phyloP scores from a whole-genome alignment of 768 basidiomycete genomes.

The Termitomyces sp. region DNA sequence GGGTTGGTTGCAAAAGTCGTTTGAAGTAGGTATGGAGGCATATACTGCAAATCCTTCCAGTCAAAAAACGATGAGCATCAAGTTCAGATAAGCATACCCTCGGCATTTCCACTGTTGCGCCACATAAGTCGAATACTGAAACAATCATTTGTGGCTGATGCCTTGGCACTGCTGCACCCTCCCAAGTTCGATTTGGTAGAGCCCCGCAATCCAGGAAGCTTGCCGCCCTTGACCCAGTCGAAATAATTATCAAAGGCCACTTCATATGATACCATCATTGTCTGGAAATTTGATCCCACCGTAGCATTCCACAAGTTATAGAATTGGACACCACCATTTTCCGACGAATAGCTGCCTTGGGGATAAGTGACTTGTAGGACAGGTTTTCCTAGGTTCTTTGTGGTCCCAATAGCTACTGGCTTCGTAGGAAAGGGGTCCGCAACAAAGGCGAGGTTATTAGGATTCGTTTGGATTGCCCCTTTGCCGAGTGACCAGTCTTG shows the following conservation, averaged over 20 bases:
- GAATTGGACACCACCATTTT: conserved; percentile 64
- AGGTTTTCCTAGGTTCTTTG: conserved; percentile 27
- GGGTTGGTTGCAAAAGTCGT: conserved; percentile 49
- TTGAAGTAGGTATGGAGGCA: conserved; percentile 67
- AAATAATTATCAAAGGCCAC: conserved; percentile 63
- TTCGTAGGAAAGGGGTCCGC: conserved; percentile 58
- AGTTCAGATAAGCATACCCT: conserved; percentile 43
- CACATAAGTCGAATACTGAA: conserved; percentile 77
- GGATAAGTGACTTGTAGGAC: conserved; percentile 64
- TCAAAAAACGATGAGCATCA: background rate
- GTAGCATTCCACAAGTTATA: conserved; percentile 63
- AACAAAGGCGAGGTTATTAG: conserved; percentile 56
- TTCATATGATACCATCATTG: conserved; percentile 72
- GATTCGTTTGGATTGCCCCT: conserved; percentile 55
- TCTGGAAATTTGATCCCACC: conserved; percentile 48
- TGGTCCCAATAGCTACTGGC: conserved; percentile 25
- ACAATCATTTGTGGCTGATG: conserved; percentile 59
- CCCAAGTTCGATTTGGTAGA: conserved; percentile 43
- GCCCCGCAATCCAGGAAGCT: conserved; percentile 72
- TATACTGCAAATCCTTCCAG: conserved; percentile 47
- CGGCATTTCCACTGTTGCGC: conserved; percentile 56
- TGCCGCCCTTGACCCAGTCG: conserved; percentile 70
- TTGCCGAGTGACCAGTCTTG: conserved; percentile 59
- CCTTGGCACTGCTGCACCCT: conserved; percentile 66
- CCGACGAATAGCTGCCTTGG: conserved; percentile 51